These are phyloP conservation scores for Oleoguttula mirabilis DNA, from an alignment of 495 filamentous ascomycete genomes.

Conservation along the genomic window DNA sequence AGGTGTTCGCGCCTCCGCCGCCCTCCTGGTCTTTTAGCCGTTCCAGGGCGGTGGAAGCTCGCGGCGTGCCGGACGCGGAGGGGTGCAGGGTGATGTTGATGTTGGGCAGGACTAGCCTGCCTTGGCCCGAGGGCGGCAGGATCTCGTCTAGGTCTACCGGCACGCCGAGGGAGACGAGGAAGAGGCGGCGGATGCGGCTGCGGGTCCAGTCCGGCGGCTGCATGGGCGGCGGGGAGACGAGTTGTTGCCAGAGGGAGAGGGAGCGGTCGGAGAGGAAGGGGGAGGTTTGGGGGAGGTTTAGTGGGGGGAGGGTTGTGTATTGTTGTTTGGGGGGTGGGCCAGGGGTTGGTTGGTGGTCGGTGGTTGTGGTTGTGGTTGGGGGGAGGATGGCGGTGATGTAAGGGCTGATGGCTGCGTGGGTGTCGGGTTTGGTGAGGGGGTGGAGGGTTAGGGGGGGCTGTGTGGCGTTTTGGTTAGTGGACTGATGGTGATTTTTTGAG, in stretches of 20 bases:
- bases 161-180: slow-evolving; percentile 90
- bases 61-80: slow-evolving; percentile 25
- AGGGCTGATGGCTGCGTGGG: slow-evolving; percentile 37
- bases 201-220: slow-evolving; percentile 97
- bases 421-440: slow-evolving; percentile 33
- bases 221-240: slow-evolving; percentile 84
- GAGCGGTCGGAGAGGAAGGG: slow-evolving; percentile 60
- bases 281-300: slow-evolving; percentile 33
- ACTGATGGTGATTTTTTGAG: background rate
- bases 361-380: slow-evolving; percentile 39
- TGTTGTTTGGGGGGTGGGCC: too few relatives aligned
- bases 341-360: slow-evolving; percentile 33
- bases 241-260: slow-evolving; percentile 88
- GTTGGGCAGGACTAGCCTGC: slow-evolving; percentile 88
- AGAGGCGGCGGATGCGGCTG: slow-evolving; percentile 87
- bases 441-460: slow-evolving; percentile 66
- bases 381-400: slow-evolving; percentile 48
- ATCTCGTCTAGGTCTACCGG: slow-evolving; percentile 97
- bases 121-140: slow-evolving; percentile 89
- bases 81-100: slow-evolving; percentile 46
- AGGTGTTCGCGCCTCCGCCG: slow-evolving; percentile 35
- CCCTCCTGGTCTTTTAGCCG: slow-evolving; percentile 36
- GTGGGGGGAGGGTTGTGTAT: slow-evolving; percentile 22
- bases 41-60: slow-evolving; percentile 38
- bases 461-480: background rate